Conservation (phyloP, 345 rosid genomes). For the Alliaria petiolata region DNA sequence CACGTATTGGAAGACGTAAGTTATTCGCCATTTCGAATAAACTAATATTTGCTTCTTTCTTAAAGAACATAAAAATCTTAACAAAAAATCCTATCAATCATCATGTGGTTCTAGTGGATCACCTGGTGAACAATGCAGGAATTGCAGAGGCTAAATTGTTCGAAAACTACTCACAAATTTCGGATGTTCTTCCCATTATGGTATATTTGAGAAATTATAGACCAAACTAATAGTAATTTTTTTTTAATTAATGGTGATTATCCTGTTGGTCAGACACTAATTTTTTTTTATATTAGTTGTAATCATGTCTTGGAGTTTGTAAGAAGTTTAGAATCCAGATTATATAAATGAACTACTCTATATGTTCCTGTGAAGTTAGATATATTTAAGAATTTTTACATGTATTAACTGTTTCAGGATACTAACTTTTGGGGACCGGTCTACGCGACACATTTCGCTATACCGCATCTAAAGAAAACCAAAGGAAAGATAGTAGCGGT, state of each 20-base stretch:
- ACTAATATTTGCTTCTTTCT: neutral
- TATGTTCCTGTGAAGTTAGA: too few species aligned
- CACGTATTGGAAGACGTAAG: slow-evolving; percentile 30
- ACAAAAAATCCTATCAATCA: neutral
- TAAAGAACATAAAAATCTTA: neutral
- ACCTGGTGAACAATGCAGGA: slow-evolving; percentile 50
- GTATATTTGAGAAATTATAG: slow-evolving; percentile 4
- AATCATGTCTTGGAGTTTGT: too few species aligned
- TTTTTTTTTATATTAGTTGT: too few species aligned
- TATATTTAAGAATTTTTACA: too few species aligned
- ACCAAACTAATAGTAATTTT: neutral
- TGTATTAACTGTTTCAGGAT: slow-evolving; percentile 26
- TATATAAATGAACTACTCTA: too few species aligned
- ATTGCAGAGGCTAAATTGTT: slow-evolving; percentile 22
- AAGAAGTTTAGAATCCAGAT: too few species aligned
- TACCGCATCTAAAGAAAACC: slow-evolving; percentile 46
- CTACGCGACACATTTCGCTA: slow-evolving; percentile 40
- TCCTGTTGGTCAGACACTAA: too few species aligned
- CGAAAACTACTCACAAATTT: slow-evolving; percentile 31
- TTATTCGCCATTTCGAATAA: neutral
- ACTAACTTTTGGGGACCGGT: slow-evolving; percentile 65
- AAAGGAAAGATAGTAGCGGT: slow-evolving; percentile 51
- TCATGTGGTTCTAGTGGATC: slow-evolving; percentile 40
- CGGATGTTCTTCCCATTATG: slow-evolving; percentile 29
- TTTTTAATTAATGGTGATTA: too few species aligned